A percentile compares a stretch with the other conserved stretches of the same genome.
Conservation (phyloP, 2,329 filamentous ascomycete genomes). For the Monilinia vaccinii-corymbosi region DNA sequence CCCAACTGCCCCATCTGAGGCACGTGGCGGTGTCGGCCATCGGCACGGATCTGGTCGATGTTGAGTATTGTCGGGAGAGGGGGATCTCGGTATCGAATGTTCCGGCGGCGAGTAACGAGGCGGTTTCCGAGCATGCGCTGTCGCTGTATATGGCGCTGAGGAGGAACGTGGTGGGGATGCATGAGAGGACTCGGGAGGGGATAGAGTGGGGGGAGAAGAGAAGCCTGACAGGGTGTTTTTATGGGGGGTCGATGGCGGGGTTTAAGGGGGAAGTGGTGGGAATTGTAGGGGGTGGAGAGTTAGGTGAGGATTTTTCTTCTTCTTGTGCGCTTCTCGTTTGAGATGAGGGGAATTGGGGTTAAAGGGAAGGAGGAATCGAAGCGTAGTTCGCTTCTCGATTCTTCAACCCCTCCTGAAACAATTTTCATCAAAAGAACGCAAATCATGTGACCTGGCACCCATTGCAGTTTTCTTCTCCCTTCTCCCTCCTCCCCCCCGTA, state of each 20-base stretch:
- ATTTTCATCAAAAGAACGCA: not conserved
- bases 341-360: not conserved
- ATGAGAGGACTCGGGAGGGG: slow-evolving; percentile 24
- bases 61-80: slow-evolving; percentile 28
- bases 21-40: slow-evolving; percentile 32
- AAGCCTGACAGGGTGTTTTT: slow-evolving; percentile 20
- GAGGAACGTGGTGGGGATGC: slow-evolving; percentile 30
- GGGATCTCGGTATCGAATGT: slow-evolving; percentile 32
- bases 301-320: slow-evolving; percentile 17
- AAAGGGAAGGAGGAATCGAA: not conserved
- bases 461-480: no score
- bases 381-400: not conserved
- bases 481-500: no score
- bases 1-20: slow-evolving; percentile 27
- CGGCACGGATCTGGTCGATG: slow-evolving; percentile 33
- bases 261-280: slow-evolving; percentile 23
- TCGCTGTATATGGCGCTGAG: slow-evolving; percentile 29
- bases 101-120: slow-evolving; percentile 30
- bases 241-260: slow-evolving; percentile 17
- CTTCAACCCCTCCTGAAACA: no score
- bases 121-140: slow-evolving; percentile 30
- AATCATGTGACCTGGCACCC: not conserved
- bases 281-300: slow-evolving; percentile 24
- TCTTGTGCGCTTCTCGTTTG: not conserved
- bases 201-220: slow-evolving; percentile 19